Percentiles rank a stretch among this genome's conserved stretches.
These are phyloP conservation scores for Neopestalotiopsis rosae DNA, from an alignment of 2,329 filamentous ascomycete species.

Conservation along the genomic window DNA sequence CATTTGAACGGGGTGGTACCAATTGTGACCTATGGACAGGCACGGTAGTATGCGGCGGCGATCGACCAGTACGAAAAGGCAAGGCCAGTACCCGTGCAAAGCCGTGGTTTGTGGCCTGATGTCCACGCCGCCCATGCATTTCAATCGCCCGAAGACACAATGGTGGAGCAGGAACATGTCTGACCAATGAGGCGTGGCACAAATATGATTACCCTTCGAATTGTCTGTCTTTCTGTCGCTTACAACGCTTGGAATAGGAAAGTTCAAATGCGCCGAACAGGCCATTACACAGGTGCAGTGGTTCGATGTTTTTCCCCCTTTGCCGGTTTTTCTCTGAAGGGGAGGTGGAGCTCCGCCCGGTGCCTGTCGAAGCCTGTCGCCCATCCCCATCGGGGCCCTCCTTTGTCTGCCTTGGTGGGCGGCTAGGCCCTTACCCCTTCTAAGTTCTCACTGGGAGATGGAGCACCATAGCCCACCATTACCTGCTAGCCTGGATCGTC, in stretches of 20 bases:
- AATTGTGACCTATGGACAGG: not conserved
- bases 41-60: not conserved
- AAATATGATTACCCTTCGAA: not conserved
- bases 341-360: conserved; percentile 10
- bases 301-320: conserved; percentile 11
- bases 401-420: not conserved
- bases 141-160: not conserved
- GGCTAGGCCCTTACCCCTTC: not conserved
- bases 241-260: conserved; percentile 10
- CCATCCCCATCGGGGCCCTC: too few relatives aligned
- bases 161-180: not conserved
- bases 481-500: not conserved
- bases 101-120: conserved; percentile 9
- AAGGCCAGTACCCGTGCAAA: not conserved
- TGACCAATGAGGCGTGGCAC: not conserved
- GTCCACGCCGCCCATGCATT: conserved; percentile 3
- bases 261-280: conserved; percentile 13
- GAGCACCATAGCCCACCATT: not conserved
- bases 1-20: not conserved
- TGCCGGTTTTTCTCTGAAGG: not conserved
- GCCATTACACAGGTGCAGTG: conserved; percentile 7
- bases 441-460: not conserved
- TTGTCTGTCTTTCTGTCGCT: not conserved
- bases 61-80: not conserved
- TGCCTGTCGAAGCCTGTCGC: not conserved